Evolutionary conservation across 2,329 filamentous ascomycete genomes (phyloP).

Genomic region (Fusarium kyushuense): DNA sequence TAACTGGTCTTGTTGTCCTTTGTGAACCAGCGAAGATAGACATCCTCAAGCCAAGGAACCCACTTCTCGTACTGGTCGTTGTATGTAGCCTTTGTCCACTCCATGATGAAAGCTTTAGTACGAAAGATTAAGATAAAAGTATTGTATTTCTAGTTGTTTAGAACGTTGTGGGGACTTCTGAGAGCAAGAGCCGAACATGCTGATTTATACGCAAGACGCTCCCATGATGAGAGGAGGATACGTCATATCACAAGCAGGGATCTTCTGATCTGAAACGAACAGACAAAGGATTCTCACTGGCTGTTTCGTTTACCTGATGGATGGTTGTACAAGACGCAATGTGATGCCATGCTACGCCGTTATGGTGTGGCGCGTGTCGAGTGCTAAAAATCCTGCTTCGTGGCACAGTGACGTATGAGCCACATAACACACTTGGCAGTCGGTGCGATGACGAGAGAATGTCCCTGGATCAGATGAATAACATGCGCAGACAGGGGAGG

Average conservation of each 20-base stretch:
- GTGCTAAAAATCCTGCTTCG: conserved; percentile 43
- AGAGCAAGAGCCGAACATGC: neutral
- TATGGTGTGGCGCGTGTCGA: conserved; percentile 40
- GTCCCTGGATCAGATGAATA: neutral
- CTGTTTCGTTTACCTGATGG: conserved; percentile 19
- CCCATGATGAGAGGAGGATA: conserved; percentile 28
- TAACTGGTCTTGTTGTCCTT: conserved; percentile 83
- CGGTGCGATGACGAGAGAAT: neutral
- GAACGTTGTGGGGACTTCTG: neutral
- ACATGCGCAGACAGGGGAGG: neutral
- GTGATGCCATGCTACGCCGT: conserved; percentile 40
- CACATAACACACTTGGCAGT: conserved; percentile 3
- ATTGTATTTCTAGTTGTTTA: conserved; percentile 2
- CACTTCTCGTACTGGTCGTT: conserved; percentile 79
- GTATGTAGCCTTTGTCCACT: conserved; percentile 73
- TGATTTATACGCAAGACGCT: conserved; percentile 30
- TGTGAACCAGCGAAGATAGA: conserved; percentile 78
- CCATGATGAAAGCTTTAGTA: conserved; percentile 50
- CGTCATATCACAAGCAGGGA: conserved; percentile 39
- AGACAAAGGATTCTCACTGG: conserved; percentile 33
- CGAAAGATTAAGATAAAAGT: neutral
- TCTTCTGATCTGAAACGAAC: conserved; percentile 24
- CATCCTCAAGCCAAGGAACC: conserved; percentile 82
- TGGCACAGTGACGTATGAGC: conserved; percentile 43
- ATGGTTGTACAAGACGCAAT: conserved; percentile 32